Base-by-base conservation (phyloP, 1,284 basidiomycete species). In the Tilletia indica region DNA sequence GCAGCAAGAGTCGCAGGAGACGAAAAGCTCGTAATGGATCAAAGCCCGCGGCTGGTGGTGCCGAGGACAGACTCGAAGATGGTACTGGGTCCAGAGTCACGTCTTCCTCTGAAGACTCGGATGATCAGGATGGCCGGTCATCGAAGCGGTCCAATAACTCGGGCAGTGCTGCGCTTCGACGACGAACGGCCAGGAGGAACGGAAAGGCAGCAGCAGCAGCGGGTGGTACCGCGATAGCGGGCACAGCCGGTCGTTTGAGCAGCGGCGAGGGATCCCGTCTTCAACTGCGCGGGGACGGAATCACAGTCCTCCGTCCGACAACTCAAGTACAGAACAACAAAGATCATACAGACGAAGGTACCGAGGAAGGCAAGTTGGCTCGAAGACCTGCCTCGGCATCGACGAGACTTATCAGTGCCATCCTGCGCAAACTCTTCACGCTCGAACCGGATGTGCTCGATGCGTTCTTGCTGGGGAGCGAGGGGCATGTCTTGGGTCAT, bases 371-470 rank as follows among this genome's bases (percentile, higher is more conserved):
- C 31, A 64, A 64, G 61, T n/a, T 64, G 6, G 34, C 38, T 9
- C 61, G 61, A 14, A 39, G 36, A 42, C 31, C 61, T 0, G 9
- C 61, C 61, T 64, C 61, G 34, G 61, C 61, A 9, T 64, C 76
- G 1, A 71, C 74, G 12, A 71, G 76, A 21, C 38, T 77, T 66
- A 75, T 77, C 49, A 74, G 76, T 19, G 69, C 68, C 58, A 74
- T 77, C 64, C 42, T 77, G 67, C 72, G 74, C 42, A 74, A 70
- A 48, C 69, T 77, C 11, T 77, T 77, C 61, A 73, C 74, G 31
- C 58, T 77, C 38, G 76, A 77, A 21, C 74, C 76, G 36, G 76
- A 77, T 25, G 76, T 77, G 70, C 72, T 77, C 2, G 76, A 77
- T 56, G 69, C 76, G 1, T 76, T 77, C 31, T 56, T 77, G 36